Conservation (phyloP, 2,329 filamentous ascomycete genomes). For the Plectosphaerella cucumerina region DNA sequence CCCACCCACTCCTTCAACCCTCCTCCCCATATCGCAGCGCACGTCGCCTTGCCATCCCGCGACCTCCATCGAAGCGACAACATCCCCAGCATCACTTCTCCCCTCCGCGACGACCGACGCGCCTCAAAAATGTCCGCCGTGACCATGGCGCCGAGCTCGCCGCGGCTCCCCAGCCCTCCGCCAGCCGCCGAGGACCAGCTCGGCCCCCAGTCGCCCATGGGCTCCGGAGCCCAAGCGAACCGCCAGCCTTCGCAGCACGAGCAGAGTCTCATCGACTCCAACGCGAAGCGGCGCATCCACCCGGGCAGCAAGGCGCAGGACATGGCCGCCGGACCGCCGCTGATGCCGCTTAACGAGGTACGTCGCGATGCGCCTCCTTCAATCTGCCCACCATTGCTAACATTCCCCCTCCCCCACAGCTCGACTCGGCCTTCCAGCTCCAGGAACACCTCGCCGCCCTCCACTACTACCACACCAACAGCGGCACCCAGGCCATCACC, state of each 20-base stretch:
- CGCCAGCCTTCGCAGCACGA: constrained; percentile 59
- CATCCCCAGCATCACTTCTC: no score
- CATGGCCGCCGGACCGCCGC: constrained; percentile 87
- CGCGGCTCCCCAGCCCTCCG: constrained; percentile 89
- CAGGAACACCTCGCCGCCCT: constrained; percentile 95
- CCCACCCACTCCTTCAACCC: no score
- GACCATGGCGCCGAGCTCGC: constrained; percentile 70
- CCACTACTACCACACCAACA: constrained; percentile 73
- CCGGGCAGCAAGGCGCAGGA: constrained; percentile 88
- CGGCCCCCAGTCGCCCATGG: constrained; percentile 66
- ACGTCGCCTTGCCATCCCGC: no score
- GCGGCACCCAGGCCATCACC: constrained; percentile 66
- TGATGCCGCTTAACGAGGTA: constrained; percentile 82
- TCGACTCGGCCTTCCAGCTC: constrained; percentile 94
- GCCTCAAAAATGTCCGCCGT: constrained; percentile 28
- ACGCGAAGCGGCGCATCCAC: constrained; percentile 78
- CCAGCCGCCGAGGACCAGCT: constrained; percentile 94
- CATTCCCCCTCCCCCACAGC: constrained; percentile 43
- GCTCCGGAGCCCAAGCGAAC: constrained; percentile 48
- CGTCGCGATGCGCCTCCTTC: constrained; percentile 18
- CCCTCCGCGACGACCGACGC: neutral
- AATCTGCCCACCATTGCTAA: neutral
- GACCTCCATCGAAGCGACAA: no score
- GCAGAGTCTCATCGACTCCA: constrained; percentile 63
- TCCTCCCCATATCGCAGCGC: no score